Base-by-base conservation (phyloP, 2,329 filamentous ascomycete genomes). In the Neopestalotiopsis rosae region DNA sequence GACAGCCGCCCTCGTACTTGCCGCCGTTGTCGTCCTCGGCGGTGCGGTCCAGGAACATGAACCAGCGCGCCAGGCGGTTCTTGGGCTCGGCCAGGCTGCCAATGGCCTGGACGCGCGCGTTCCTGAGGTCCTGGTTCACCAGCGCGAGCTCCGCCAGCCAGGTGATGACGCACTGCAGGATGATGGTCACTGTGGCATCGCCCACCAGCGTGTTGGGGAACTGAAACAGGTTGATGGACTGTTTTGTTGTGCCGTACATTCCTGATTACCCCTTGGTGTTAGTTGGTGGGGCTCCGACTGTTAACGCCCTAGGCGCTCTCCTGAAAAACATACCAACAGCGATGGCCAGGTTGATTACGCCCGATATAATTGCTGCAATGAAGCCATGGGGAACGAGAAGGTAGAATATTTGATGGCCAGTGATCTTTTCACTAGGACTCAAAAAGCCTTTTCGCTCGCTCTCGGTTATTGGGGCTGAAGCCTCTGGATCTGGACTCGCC, bases 151-250 rank as follows among this genome's bases (percentile, higher is more conserved):
- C 84, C 57, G 86, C 77, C 65, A 86, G 76, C 86, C 86, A 88
- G 28, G 86, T 88, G 61, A 86, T 77, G 70, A 85, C 74, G 71
- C 79, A 82, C 74, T 88, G 86, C 65, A 87, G 66, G 70, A 88
- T 78, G 69, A 86, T 81, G n/a, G 86, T 88, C 56, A 88, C 78
- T 49, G 80, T 82, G 2, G 82, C 82, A 74, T 88, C 86, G 66
- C 81, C 83, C 17, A 84, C 81, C 2, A 88, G 78, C 1, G 86
- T 87, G 71, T 85, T 86, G 70, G 86, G 86, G 34, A 86, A 81
- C 70, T 80, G 75, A 73, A 84, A 88, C 61, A 88, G 78, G 17
- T 82, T 80, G 70, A 87, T 83, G 2, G 82, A 12, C 76, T 76
- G 70, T 83, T 69, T 42, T 59, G 70, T 32, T 49, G 72, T 70